These are phyloP conservation scores for Globisporangium solare DNA, from an alignment of 352 stramenopile species.

Conservation along the genomic window DNA sequence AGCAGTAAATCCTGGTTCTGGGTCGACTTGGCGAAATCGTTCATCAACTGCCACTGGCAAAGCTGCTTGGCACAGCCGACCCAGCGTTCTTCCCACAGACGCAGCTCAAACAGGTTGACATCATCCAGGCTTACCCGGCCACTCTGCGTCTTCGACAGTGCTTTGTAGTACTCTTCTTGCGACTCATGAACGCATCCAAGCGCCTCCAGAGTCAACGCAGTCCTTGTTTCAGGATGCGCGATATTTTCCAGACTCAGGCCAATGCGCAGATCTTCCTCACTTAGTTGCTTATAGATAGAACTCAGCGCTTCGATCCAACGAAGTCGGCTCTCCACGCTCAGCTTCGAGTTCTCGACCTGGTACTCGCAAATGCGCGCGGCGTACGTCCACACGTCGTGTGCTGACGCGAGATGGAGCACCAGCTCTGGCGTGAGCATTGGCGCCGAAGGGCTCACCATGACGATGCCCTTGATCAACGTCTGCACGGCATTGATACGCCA, in stretches of 20 bases:
- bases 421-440: constrained; percentile 83
- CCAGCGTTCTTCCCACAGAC: constrained; percentile 88
- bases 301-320: constrained; percentile 85
- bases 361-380: constrained; percentile 74
- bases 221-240: constrained; percentile 63
- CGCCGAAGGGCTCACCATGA: constrained; percentile 41
- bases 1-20: constrained; percentile 90
- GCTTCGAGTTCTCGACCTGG: constrained; percentile 66
- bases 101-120: constrained; percentile 82
- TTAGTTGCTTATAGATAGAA: constrained; percentile 84
- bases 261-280: constrained; percentile 77
- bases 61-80: constrained; percentile 89
- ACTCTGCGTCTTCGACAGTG: constrained; percentile 72
- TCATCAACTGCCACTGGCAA: constrained; percentile 91
- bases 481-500: constrained; percentile 81
- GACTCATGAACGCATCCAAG: constrained; percentile 82
- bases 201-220: constrained; percentile 71
- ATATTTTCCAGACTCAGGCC: constrained; percentile 78
- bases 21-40: constrained; percentile 89
- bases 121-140: constrained; percentile 71
- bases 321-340: constrained; percentile 66
- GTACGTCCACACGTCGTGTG: constrained; percentile 81
- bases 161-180: constrained; percentile 86
- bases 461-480: constrained; percentile 75
- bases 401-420: constrained; percentile 72